phyloP scores from a whole-genome alignment of 192 early-diverging fungal genomes.

The Backusella australiensis region DNA sequence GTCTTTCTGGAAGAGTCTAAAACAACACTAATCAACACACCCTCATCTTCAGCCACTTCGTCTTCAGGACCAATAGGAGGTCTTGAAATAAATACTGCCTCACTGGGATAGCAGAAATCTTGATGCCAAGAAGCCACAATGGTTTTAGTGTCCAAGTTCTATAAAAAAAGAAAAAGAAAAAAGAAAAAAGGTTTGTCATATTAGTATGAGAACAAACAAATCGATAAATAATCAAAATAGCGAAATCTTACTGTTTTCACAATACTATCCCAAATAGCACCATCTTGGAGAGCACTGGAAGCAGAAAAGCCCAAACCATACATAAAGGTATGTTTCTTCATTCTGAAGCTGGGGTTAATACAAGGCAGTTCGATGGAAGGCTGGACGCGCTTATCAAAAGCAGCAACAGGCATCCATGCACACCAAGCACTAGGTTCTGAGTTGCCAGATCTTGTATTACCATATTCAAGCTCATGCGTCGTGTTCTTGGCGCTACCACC shows the following conservation, averaged over 20 bases:
- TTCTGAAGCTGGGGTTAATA: slow-evolving; percentile 35
- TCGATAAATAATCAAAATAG: not conserved
- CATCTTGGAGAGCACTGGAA: slow-evolving; percentile 18
- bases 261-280: slow-evolving; percentile 46
- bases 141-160: slow-evolving; percentile 38
- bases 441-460: not conserved
- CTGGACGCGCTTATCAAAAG: slow-evolving; percentile 18
- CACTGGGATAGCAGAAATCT: slow-evolving; percentile 74
- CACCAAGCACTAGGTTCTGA: slow-evolving; percentile 5
- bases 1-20: slow-evolving; percentile 59
- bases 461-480: not conserved
- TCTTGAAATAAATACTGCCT: slow-evolving; percentile 76
- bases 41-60: slow-evolving; percentile 69
- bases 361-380: slow-evolving; percentile 40
- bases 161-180: not conserved
- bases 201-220: not conserved
- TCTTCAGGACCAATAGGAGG: slow-evolving; percentile 20
- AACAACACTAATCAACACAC: slow-evolving; percentile 74
- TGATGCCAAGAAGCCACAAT: slow-evolving; percentile 46
- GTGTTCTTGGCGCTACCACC: slow-evolving; percentile 27
- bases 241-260: slow-evolving; percentile 40
- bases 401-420: slow-evolving; percentile 30
- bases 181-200: not conserved
- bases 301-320: slow-evolving; percentile 44
- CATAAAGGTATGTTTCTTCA: slow-evolving; percentile 29